Conservation (phyloP, 306 rosid genomes). For the Prinsepia uniflora region DNA sequence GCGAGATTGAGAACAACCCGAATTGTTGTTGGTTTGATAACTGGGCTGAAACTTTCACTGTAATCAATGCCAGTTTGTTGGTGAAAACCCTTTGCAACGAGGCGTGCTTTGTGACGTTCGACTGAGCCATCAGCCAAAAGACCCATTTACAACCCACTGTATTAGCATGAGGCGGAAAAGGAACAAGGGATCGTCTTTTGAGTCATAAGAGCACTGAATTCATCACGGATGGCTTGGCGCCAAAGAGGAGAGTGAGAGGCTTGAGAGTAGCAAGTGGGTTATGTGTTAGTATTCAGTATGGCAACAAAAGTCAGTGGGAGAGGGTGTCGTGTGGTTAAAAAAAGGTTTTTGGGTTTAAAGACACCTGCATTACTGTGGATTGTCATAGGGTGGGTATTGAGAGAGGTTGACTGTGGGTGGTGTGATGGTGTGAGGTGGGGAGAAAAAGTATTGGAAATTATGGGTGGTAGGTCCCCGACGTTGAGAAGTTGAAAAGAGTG, state of each 20-base stretch:
- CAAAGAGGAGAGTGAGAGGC: not conserved
- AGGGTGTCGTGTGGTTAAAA: not conserved
- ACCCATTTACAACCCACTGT: too few species aligned
- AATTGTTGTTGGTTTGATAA: not conserved
- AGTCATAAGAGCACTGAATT: not conserved
- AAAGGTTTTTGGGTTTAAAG: not conserved
- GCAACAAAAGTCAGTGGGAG: not conserved
- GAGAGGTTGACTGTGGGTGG: too few species aligned
- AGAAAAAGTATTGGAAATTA: too few species aligned
- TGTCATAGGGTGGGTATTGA: too few species aligned
- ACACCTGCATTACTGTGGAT: not conserved
- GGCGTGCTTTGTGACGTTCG: too few species aligned
- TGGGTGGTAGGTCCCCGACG: too few species aligned
- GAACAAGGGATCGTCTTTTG: not conserved
- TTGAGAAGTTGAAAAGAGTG: too few species aligned
- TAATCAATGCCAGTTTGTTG: not conserved
- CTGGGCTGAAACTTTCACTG: not conserved
- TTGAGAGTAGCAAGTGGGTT: not conserved
- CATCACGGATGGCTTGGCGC: not conserved
- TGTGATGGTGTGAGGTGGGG: too few species aligned
- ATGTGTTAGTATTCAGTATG: fast-evolving
- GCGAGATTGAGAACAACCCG: not conserved
- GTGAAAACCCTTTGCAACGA: not conserved
- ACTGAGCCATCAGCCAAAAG: too few species aligned
- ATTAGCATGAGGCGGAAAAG: not conserved